Evolutionary conservation across 768 basidiomycete genomes (phyloP), one percentile per base, ranked within the genome.

Genomic region (Russula earlei): DNA sequence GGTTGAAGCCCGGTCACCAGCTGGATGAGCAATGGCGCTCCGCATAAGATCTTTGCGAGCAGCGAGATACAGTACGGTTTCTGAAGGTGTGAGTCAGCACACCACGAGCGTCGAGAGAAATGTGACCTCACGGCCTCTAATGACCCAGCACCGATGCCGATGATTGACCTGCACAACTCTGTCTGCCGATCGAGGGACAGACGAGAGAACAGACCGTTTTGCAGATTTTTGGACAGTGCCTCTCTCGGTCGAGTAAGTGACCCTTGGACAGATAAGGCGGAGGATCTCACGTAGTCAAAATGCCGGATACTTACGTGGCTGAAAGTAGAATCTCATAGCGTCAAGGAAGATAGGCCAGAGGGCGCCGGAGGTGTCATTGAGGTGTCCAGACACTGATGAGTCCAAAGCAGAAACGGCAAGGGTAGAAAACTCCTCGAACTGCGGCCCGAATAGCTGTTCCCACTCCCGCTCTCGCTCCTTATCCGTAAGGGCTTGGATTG

Each of bases 1-100:
- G 82, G 83, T 54, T 77, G 77, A 27, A 84, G 70, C 9, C 65
- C 62, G 19, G 69, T 63, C 6, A 89, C 70, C 15, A 91, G 70
- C 25, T 74, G 74, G 12, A 76, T 60, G 9, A 85, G 77, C 34
- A 87, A 66, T 0, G 72, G 59, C 1, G 77, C 72, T n/a, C 84
- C 81, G 1, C 68, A 57, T 2, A 85, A 63, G 12, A 83, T 61
- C 31, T 66, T 70, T 9, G 72, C 69, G 5, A 90, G 71, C 5
- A 84, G 56, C 76, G 38, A 70, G 61, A 64, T 77, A 74, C 79
- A 82, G 33, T 25, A 25, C 12, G 48, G 19, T 34, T 40, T 33
- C 60, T 53, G 36, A 29, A 54, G 31, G 45, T 50, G 34, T n/a
- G 14, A 20, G n/a, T 58, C 7, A 27, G 49, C 46, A 41, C 56